Conservation (phyloP, 2,329 filamentous ascomycete species). For the Penicillium hesseltinei region DNA sequence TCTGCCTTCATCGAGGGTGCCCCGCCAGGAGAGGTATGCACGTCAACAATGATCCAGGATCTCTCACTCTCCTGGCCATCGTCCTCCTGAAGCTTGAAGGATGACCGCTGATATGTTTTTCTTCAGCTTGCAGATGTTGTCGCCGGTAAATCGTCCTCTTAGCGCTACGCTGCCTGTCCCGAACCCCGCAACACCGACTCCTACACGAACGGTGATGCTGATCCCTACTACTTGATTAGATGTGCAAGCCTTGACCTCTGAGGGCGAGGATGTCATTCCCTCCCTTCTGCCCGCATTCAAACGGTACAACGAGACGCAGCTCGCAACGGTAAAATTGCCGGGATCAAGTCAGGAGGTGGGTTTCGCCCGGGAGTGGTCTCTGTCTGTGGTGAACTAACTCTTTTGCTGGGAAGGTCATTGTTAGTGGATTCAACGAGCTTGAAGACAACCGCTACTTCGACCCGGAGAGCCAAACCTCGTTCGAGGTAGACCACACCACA, state of each 20-base stretch:
- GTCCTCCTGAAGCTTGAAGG: conserved; percentile 13
- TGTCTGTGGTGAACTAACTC: neutral
- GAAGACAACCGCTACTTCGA: conserved; percentile 86
- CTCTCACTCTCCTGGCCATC: conserved; percentile 3
- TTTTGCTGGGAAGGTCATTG: conserved; percentile 56
- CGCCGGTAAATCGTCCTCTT: conserved; percentile 59
- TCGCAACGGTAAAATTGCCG: conserved; percentile 83
- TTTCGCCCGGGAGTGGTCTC: neutral
- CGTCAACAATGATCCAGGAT: conserved; percentile 4
- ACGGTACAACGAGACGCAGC: conserved; percentile 95
- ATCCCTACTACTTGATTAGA: conserved; percentile 54
- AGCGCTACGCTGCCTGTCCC: conserved; percentile 6
- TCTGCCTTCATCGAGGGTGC: conserved; percentile 91
- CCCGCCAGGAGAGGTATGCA: conserved; percentile 85
- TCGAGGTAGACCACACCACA: conserved; percentile 79
- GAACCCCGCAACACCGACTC: conserved; percentile 5
- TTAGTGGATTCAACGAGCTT: conserved; percentile 82
- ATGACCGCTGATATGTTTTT: conserved; percentile 29
- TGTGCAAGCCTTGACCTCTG: conserved; percentile 79
- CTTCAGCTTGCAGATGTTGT: conserved; percentile 80
- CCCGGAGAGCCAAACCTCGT: conserved; percentile 81
- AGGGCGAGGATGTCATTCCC: conserved; percentile 64
- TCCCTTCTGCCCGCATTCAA: conserved; percentile 80
- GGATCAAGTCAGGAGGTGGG: conserved; percentile 75
- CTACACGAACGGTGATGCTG: conserved; percentile 18